These are phyloP conservation scores for Coemansia sp. DNA, from an alignment of 192 early-diverging fungal genomes.

Conservation along the genomic window DNA sequence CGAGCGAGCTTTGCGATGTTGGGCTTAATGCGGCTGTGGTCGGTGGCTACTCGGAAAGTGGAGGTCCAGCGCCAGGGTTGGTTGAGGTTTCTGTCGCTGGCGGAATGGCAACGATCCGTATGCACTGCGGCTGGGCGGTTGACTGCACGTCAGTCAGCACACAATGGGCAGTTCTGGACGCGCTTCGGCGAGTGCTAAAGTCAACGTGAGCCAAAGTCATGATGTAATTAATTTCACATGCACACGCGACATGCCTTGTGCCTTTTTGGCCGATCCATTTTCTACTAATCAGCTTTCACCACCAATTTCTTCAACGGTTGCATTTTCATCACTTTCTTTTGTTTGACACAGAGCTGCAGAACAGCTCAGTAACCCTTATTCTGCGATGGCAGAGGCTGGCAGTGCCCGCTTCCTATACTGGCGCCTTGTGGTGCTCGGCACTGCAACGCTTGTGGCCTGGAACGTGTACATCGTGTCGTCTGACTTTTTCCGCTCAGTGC, in stretches of 20 bases:
- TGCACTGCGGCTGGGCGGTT: conserved; percentile 38
- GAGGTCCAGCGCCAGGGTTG: not conserved
- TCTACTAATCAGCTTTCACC: not conserved
- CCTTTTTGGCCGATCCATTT: not conserved
- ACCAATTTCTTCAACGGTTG: not conserved
- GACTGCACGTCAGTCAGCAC: conserved; percentile 42
- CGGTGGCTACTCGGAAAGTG: not conserved
- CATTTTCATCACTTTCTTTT: conserved; percentile 1
- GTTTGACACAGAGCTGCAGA: not conserved
- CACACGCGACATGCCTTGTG: not conserved
- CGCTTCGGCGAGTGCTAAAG: conserved; percentile 38
- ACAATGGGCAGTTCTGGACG: conserved; percentile 45
- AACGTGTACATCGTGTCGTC: conserved; percentile 77
- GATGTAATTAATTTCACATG: conserved; percentile 2
- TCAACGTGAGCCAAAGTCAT: not conserved
- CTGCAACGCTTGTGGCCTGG: conserved; percentile 75
- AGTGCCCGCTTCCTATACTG: conserved; percentile 34
- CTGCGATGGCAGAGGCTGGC: conserved; percentile 11
- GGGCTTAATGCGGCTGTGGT: conserved; percentile 34
- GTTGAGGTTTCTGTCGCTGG: conserved; percentile 34
- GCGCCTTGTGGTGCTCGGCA: conserved; percentile 67
- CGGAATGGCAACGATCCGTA: conserved; percentile 38
- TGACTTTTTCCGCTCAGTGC: conserved; percentile 64
- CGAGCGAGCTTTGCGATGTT: conserved; percentile 36
- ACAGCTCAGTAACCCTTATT: not conserved